Percentiles rank a stretch among this genome's conserved stretches.
phyloP scores from a whole-genome alignment of 108 stramenopile genomes.

The Cyclotella sp. region DNA sequence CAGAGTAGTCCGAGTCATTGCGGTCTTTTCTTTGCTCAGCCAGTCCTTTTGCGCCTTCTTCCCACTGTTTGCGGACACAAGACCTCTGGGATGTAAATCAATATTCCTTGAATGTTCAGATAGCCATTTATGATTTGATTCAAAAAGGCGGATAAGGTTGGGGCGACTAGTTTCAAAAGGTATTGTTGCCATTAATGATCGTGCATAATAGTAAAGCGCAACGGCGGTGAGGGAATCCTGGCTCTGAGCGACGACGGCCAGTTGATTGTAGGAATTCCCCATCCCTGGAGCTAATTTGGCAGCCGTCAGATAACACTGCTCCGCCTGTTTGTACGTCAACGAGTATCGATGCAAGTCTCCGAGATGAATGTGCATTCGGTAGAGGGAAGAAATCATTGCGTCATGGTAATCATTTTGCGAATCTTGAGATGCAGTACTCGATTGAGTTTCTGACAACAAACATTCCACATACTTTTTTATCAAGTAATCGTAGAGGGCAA shows the following conservation, averaged over 20 bases:
- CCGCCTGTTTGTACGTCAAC: slow-evolving; percentile 56
- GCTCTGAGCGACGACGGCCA: slow-evolving; percentile 78
- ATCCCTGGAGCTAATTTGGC: slow-evolving; percentile 68
- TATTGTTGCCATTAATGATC: slow-evolving; percentile 64
- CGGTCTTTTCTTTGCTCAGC: slow-evolving; percentile 46
- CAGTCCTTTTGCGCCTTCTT: slow-evolving; percentile 51
- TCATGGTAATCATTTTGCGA: slow-evolving; percentile 33
- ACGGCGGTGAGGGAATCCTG: slow-evolving; percentile 49
- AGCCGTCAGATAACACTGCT: slow-evolving; percentile 60
- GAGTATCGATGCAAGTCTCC: slow-evolving; percentile 83
- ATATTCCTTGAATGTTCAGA: slow-evolving; percentile 44
- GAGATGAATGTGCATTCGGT: slow-evolving; percentile 64
- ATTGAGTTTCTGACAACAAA: slow-evolving; percentile 38
- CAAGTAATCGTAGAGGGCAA: slow-evolving; percentile 71
- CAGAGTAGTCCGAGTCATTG: slow-evolving; percentile 55
- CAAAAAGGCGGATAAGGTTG: slow-evolving; percentile 72
- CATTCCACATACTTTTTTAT: slow-evolving; percentile 57
- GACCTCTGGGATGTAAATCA: slow-evolving; percentile 19
- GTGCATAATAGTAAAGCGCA: slow-evolving; percentile 78
- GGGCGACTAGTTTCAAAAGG: slow-evolving; percentile 67
- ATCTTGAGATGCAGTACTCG: slow-evolving; percentile 18
- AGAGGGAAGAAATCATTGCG: slow-evolving; percentile 59
- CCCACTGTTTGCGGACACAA: slow-evolving; percentile 3
- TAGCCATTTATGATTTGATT: slow-evolving; percentile 63
- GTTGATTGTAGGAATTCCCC: slow-evolving; percentile 86